A percentile compares a stretch with the other conserved stretches of the same genome.
These are phyloP conservation scores for Populus hybrid DNA, from an alignment of 441 rosid species.

Conservation along the genomic window DNA sequence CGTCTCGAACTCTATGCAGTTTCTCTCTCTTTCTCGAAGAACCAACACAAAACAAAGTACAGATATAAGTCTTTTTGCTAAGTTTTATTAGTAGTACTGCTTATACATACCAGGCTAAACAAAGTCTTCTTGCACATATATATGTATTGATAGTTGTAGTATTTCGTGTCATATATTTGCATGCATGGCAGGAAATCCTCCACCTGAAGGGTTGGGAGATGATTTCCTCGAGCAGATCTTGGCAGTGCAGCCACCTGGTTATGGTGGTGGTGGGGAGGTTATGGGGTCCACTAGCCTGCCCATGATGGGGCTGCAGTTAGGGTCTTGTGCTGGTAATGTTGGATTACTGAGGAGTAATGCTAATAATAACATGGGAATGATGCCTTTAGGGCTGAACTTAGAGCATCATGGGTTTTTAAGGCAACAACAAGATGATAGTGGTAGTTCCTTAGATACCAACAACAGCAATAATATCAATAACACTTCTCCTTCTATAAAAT, in stretches of 20 bases:
- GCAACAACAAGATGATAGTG: slow-evolving; percentile 35
- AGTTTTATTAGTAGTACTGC: neutral
- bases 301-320: slow-evolving; percentile 53
- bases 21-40: neutral
- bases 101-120: neutral
- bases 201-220: slow-evolving; percentile 53
- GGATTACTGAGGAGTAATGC: slow-evolving; percentile 13
- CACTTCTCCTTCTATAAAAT: slow-evolving; percentile 40
- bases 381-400: slow-evolving; percentile 65
- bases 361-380: slow-evolving; percentile 41
- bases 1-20: neutral
- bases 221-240: slow-evolving; percentile 76
- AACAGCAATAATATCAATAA: slow-evolving; percentile 24
- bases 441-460: slow-evolving; percentile 20
- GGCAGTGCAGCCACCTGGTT: slow-evolving; percentile 44
- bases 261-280: slow-evolving; percentile 30
- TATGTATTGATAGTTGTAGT: neutral
- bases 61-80: neutral
- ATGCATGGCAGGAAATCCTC: slow-evolving; percentile 48
- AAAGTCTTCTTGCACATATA: neutral
- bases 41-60: neutral
- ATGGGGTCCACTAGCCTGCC: slow-evolving; percentile 36
- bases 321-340: slow-evolving; percentile 32
- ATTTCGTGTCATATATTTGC: neutral
- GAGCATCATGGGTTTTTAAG: slow-evolving; percentile 51